A percentile compares a stretch with the other conserved stretches of the same genome.
Evolutionary conservation across 2,329 filamentous ascomycete species (phyloP).

Genomic region (Alternaria longipes): DNA sequence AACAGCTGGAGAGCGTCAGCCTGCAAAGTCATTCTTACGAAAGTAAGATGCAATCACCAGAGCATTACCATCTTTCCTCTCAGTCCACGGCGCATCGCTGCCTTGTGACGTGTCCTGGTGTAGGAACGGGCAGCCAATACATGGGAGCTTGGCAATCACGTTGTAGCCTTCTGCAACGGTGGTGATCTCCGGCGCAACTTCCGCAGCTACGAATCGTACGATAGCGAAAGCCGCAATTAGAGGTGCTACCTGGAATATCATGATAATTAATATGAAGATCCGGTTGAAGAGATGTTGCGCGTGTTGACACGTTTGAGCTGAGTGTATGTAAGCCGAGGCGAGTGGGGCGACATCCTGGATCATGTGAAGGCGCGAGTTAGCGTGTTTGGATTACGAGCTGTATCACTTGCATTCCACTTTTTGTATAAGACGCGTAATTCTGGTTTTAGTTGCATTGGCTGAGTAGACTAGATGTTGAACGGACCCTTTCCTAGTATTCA

Average conservation of each 20-base stretch:
- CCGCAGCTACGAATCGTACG: conserved; percentile 15
- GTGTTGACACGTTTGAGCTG: conserved; percentile 24
- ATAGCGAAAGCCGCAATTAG: conserved; percentile 13
- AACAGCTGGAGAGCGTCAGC: conserved; percentile 29
- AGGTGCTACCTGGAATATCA: conserved; percentile 26
- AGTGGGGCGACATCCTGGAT: conserved; percentile 19
- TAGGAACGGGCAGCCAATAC: conserved; percentile 45
- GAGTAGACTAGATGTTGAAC: no score
- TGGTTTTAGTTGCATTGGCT: not conserved
- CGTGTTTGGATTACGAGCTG: conserved; percentile 11
- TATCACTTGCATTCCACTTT: not conserved
- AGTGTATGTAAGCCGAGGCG: conserved; percentile 11
- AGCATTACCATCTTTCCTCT: conserved; percentile 39
- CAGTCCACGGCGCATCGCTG: conserved; percentile 34
- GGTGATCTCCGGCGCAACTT: conserved; percentile 43
- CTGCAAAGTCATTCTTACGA: not conserved
- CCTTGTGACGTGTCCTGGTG: conserved; percentile 42
- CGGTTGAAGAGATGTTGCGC: not conserved
- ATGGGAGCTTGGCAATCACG: conserved; percentile 46
- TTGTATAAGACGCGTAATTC: not conserved
- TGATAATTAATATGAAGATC: conserved; percentile 9
- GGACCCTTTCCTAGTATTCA: fast-evolving
- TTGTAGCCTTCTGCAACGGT: conserved; percentile 43
- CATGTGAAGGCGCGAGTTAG: conserved; percentile 23
- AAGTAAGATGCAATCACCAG: conserved; percentile 22